A percentile compares a stretch with the other conserved stretches of the same genome.
Conservation (phyloP, 176 grass and related monocot genomes). For the Rhipidocladum racemiflorum region DNA sequence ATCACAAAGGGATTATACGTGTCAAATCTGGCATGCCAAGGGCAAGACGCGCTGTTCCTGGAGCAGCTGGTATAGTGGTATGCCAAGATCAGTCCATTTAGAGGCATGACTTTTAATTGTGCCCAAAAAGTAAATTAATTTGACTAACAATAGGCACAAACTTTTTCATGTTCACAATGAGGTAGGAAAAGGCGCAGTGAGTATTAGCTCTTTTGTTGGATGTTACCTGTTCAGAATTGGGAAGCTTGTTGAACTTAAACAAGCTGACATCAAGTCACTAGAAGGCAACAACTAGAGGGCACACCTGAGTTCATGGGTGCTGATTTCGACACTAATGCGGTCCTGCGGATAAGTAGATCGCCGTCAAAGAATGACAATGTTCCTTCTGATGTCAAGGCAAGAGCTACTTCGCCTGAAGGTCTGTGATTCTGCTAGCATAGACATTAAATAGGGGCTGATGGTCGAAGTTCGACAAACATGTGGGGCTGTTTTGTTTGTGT, state of each 20-base stretch:
- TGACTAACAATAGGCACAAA: background rate
- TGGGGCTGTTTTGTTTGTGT: too few relatives aligned
- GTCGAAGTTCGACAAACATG: background rate
- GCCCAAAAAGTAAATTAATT: background rate
- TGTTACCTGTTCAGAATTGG: slow-evolving; percentile 58
- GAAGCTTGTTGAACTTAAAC: slow-evolving; percentile 83
- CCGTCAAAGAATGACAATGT: background rate
- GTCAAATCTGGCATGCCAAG: background rate
- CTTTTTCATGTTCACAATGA: background rate
- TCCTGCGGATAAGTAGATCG: background rate
- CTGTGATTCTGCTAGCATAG: background rate
- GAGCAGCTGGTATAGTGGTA: background rate
- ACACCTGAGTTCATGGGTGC: background rate
- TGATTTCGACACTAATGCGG: background rate
- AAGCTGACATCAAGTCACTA: slow-evolving; percentile 74
- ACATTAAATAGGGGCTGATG: background rate
- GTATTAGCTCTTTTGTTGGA: slow-evolving; percentile 18
- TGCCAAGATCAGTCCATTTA: background rate
- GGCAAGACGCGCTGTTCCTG: background rate
- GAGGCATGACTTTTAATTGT: background rate
- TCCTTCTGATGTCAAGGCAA: background rate
- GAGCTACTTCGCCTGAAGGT: background rate
- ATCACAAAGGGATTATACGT: background rate
- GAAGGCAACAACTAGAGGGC: slow-evolving; percentile 49
- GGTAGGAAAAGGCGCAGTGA: background rate